These are phyloP conservation scores for Lachancea thermotolerans DNA, from an alignment of 805 yeast genomes.

Conservation along the genomic window DNA sequence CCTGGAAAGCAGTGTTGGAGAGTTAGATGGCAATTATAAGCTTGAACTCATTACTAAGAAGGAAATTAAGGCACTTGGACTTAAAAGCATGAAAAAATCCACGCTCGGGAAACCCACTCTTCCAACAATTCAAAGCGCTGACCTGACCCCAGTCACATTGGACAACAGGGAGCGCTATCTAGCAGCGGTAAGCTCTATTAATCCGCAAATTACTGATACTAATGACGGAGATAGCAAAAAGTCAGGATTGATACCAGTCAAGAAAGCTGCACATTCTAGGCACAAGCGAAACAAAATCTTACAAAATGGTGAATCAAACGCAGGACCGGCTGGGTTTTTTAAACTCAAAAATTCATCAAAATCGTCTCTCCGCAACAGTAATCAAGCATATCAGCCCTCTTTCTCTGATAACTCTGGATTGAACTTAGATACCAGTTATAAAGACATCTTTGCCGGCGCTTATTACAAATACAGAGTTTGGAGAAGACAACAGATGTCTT, in stretches of 20 bases:
- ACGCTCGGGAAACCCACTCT: conserved; percentile 23
- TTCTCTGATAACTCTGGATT: conserved; percentile 17
- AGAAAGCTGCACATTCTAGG: neutral
- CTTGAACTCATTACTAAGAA: conserved; percentile 40
- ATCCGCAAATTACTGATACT: neutral
- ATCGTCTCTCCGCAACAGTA: conserved; percentile 21
- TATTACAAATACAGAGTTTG: conserved; percentile 83
- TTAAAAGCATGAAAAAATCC: conserved; percentile 29
- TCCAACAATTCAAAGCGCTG: conserved; percentile 32
- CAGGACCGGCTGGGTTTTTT: conserved; percentile 22
- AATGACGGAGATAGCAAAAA: neutral
- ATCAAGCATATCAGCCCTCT: conserved; percentile 12
- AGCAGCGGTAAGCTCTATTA: conserved; percentile 4
- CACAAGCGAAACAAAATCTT: conserved; percentile 10
- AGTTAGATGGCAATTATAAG: conserved; percentile 36
- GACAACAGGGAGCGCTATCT: conserved; percentile 21
- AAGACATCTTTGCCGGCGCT: conserved; percentile 41
- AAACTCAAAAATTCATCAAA: conserved; percentile 32
- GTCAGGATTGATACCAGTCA: conserved; percentile 11
- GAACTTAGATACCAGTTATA: conserved; percentile 18
- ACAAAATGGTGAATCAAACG: neutral
- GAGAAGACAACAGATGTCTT: conserved; percentile 82
- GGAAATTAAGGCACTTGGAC: conserved; percentile 33
- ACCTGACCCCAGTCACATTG: conserved; percentile 29
- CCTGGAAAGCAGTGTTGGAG: conserved; percentile 35